Base-by-base conservation (phyloP, 768 basidiomycete species). In the Mycena filopes region DNA sequence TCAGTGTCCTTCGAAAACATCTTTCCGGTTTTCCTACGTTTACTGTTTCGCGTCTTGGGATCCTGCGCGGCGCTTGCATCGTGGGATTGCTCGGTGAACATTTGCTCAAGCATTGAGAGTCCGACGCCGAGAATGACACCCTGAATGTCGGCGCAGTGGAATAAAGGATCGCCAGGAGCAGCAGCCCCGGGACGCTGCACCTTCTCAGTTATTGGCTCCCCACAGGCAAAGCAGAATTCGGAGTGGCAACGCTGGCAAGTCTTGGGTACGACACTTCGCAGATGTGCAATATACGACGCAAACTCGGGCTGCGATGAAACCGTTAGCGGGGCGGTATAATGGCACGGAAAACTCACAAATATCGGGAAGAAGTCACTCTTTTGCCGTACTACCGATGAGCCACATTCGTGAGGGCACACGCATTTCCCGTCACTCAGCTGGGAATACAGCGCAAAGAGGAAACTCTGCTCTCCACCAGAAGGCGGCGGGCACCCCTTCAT, bases 111-210 rank as follows among this genome's bases (percentile, higher is more conserved):
- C 88, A 94, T 94, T 38, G 87, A 87, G 46, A 97, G 84, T 11
- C 96, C 96, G 41, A 97, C 84, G n/a, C 96, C 96, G 7, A 98
- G 81, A 67, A 98, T 89, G 16, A 94, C 87, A 41, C 96, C 96
- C 78, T 98, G 92, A 38, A 97, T 75, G 72, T 94, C 92, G 8
- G 93, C 85, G 76, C 96, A 98, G 78, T 98, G 96, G 73, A 96
- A 94, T 62, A 97, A 78, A 15, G 84, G 83, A 58, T 87, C 85
- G 47, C 87, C 85, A 29, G 80, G 77, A 11, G 81, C 75, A 38
- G 81, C 74, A 38, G 79, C 77, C 79, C 74, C 81, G 72, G 77
- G 76, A 53, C 79, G 82, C 71, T 82, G 80, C 29, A 77, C 77
- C 69, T 80, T 85, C 51, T 81, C 71, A 40, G 83, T 81, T 41